Evolutionary conservation across 139 green algal genomes (phyloP).

Genomic region (Zygnema cylindricum): DNA sequence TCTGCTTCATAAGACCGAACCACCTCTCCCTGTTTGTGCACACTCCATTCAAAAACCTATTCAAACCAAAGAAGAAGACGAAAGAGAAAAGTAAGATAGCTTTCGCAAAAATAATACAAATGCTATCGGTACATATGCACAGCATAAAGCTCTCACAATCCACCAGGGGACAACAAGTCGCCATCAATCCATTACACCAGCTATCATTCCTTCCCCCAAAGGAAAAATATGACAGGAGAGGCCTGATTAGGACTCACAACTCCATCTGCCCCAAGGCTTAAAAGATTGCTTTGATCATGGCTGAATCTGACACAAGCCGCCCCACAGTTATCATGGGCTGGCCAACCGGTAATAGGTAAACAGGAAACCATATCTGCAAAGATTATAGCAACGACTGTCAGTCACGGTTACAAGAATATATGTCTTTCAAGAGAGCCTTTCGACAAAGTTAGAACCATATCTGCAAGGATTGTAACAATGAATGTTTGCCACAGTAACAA

Average conservation of each 20-base stretch:
- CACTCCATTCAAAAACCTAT: constrained; percentile 33
- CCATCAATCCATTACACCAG: no score
- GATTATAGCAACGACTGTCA: neutral
- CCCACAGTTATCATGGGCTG: constrained; percentile 1
- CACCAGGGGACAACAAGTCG: no score
- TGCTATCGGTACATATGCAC: no score
- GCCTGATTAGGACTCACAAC: neutral
- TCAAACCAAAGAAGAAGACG: neutral
- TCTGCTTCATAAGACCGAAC: constrained; percentile 18
- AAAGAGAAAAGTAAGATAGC: neutral
- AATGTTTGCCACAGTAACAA: neutral
- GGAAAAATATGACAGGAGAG: constrained; percentile 7
- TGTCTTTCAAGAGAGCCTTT: neutral
- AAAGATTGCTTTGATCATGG: constrained; percentile 37
- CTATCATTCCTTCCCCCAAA: no score
- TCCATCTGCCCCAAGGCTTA: constrained; percentile 27
- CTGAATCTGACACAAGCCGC: constrained; percentile 42
- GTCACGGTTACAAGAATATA: neutral
- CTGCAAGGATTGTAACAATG: neutral
- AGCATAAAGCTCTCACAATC: no score
- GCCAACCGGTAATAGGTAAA: constrained; percentile 23
- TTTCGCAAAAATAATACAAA: no score
- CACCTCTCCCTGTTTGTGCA: constrained; percentile 39
- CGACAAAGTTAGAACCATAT: neutral
- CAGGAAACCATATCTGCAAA: constrained; percentile 23